Conservation (phyloP, 768 basidiomycete genomes). For the Trametes maxima region DNA sequence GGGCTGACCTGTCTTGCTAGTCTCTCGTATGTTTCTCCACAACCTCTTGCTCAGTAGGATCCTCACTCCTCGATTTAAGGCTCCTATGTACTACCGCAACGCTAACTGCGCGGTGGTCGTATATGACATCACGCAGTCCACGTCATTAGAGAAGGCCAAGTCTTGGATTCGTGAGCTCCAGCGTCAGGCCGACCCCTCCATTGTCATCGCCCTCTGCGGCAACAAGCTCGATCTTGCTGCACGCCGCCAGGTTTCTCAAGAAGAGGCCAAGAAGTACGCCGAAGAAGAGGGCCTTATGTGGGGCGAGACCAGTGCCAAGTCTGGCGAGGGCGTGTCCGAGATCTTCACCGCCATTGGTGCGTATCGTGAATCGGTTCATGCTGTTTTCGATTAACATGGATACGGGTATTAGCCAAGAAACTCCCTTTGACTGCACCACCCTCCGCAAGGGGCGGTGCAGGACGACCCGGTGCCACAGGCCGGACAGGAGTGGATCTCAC, state of each 20-base stretch:
- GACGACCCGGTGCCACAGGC: conserved; percentile 51
- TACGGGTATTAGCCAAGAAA: conserved; percentile 67
- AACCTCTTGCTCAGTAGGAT: neutral
- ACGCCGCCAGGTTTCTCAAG: conserved; percentile 81
- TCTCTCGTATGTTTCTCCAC: conserved; percentile 46
- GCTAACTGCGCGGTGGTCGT: conserved; percentile 94
- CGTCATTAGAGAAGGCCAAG: conserved; percentile 93
- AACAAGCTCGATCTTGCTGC: conserved; percentile 91
- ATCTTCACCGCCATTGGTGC: conserved; percentile 86
- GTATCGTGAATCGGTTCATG: conserved; percentile 21
- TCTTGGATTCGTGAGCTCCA: conserved; percentile 97
- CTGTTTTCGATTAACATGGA: neutral
- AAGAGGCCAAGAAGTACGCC: conserved; percentile 91
- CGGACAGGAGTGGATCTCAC: conserved; percentile 79
- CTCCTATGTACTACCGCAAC: conserved; percentile 96
- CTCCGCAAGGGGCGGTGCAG: conserved; percentile 56
- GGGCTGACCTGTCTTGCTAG: conserved; percentile 31
- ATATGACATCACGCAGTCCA: conserved; percentile 91
- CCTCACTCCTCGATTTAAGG: conserved; percentile 43
- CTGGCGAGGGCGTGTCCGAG: conserved; percentile 82
- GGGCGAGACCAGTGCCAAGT: conserved; percentile 90
- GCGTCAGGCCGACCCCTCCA: conserved; percentile 95
- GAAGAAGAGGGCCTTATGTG: conserved; percentile 93
- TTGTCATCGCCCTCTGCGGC: conserved; percentile 94
- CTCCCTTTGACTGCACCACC: conserved; percentile 81